Evolutionary conservation across 2,329 filamentous ascomycete species (phyloP).

Genomic region (Monilinia vaccinii-corymbosi): DNA sequence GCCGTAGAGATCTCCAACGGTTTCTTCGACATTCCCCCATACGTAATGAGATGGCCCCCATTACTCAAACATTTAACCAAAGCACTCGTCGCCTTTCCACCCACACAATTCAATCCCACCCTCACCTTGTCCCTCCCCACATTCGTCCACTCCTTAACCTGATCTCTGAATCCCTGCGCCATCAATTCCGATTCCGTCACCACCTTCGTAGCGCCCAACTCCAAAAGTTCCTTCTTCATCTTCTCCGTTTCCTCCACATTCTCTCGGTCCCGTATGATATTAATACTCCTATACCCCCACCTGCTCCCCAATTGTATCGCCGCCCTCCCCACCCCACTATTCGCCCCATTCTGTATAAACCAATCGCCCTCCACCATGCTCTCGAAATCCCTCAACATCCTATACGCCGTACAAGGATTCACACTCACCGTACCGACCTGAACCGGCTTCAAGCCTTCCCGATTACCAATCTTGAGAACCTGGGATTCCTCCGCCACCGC

Average conservation of each 20-base stretch:
- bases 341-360: constrained; percentile 96
- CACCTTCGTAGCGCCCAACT: constrained; percentile 45
- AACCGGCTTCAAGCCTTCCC: constrained; percentile 58
- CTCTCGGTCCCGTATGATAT: constrained; percentile 69
- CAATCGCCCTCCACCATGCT: constrained; percentile 65
- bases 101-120: constrained; percentile 87
- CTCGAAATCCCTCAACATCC: constrained; percentile 79
- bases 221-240: constrained; percentile 50
- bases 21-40: constrained; percentile 90
- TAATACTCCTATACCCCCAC: constrained; percentile 88
- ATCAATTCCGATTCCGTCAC: constrained; percentile 41
- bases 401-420: constrained; percentile 90
- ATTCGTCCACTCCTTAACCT: constrained; percentile 53
- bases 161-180: constrained; percentile 36
- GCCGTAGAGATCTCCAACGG: constrained; percentile 74
- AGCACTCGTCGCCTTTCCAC: constrained; percentile 72
- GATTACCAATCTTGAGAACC: constrained; percentile 62
- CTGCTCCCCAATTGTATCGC: constrained; percentile 79
- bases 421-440: constrained; percentile 85
- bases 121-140: constrained; percentile 62
- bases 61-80: constrained; percentile 66
- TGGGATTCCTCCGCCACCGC: constrained; percentile 54
- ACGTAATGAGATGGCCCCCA: constrained; percentile 74
- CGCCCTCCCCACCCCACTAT: constrained; percentile 82
- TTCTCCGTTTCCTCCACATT: constrained; percentile 54